phyloP scores from a whole-genome alignment of 2,329 filamentous ascomycete genomes.

The Pseudohalonectria lignicola region DNA sequence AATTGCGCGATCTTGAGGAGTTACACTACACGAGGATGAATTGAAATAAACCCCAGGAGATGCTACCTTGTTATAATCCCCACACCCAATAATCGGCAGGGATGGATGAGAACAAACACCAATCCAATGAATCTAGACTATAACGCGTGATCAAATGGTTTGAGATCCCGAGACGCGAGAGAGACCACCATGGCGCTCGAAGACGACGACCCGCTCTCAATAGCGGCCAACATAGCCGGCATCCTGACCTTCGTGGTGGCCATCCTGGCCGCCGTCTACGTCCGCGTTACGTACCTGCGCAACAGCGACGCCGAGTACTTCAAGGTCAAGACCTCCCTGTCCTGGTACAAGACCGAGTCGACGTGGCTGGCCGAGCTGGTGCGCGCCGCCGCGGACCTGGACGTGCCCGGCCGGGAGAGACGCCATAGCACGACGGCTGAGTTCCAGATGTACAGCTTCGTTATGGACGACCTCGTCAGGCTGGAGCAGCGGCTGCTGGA shows the following conservation, averaged over 20 bases:
- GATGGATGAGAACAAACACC: too few relatives aligned
- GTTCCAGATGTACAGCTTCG: constrained; percentile 34
- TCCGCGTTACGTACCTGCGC: constrained; percentile 30
- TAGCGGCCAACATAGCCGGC: constrained; percentile 29
- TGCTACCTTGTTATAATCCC: too few relatives aligned
- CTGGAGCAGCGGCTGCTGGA: constrained; percentile 32
- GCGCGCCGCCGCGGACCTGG: constrained; percentile 14
- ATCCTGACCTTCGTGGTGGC: constrained; percentile 37
- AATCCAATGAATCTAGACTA: too few relatives aligned
- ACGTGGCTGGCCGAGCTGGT: constrained; percentile 31
- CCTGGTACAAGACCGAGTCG: constrained; percentile 38
- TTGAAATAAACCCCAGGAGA: too few relatives aligned
- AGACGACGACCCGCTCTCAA: constrained; percentile 28
- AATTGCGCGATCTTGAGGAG: too few relatives aligned
- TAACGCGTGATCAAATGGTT: too few relatives aligned
- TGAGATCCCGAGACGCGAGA: too few relatives aligned
- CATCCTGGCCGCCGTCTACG: constrained; percentile 29
- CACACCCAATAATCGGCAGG: too few relatives aligned
- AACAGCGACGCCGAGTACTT: constrained; percentile 36
- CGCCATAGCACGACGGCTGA: constrained; percentile 18
- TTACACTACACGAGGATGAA: too few relatives aligned
- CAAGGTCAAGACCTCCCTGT: constrained; percentile 31
- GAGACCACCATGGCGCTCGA: too few relatives aligned
- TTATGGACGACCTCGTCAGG: constrained; percentile 32
- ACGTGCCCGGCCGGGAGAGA: constrained; percentile 6